Conservation (phyloP, 768 basidiomycete species). For the Pleurotus citrinopileatus region DNA sequence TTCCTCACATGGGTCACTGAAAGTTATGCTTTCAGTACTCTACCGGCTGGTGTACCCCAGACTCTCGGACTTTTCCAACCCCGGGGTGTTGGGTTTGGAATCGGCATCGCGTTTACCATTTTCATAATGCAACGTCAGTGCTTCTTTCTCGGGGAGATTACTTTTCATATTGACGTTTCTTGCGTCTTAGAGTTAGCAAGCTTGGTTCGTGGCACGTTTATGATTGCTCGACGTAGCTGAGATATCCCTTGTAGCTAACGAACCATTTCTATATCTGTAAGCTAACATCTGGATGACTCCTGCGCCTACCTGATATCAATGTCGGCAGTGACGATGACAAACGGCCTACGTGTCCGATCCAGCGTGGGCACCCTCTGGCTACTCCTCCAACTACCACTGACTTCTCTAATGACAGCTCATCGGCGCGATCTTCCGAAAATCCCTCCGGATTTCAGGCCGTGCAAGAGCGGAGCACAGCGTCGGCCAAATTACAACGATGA, state of each 20-base stretch:
- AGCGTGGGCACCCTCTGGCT: conserved; percentile 19
- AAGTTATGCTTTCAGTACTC: conserved; percentile 39
- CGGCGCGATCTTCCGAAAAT: conserved; percentile 59
- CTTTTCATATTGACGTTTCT: not conserved
- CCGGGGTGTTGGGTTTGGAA: conserved; percentile 54
- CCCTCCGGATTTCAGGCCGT: conserved; percentile 60
- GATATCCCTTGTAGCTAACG: conserved; percentile 13
- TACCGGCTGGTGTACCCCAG: conserved; percentile 33
- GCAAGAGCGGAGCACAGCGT: conserved; percentile 56
- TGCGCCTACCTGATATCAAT: not conserved
- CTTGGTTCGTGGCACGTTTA: conserved; percentile 28
- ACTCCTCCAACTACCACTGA: not conserved
- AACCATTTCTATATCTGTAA: conserved; percentile 28
- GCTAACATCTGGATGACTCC: not conserved
- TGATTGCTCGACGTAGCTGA: not conserved
- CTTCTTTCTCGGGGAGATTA: no score
- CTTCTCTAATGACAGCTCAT: conserved; percentile 26
- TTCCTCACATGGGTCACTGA: conserved; percentile 57
- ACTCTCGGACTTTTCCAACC: conserved; percentile 33
- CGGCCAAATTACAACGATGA: conserved; percentile 69
- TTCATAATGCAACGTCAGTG: conserved; percentile 62
- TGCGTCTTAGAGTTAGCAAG: conserved; percentile 36
- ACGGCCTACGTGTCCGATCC: conserved; percentile 31
- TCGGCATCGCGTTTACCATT: conserved; percentile 56
- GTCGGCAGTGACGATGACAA: conserved; percentile 31